Evolutionary conservation across 805 yeast genomes (phyloP).

Genomic region (Saccharomyces kudriavzevii): DNA sequence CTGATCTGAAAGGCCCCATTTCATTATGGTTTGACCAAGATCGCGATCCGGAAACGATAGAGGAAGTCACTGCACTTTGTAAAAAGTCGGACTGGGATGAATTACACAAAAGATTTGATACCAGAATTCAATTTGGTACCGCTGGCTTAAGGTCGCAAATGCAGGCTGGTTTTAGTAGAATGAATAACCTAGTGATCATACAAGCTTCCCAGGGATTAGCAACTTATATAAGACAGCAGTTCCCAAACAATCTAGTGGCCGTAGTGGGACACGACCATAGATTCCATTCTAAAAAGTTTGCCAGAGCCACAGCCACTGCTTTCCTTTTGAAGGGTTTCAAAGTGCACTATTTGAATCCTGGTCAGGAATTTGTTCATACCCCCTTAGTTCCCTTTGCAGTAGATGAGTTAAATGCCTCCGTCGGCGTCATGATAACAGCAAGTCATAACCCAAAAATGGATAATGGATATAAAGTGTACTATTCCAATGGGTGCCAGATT

Average conservation of each 20-base stretch:
- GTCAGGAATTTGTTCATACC: conserved; percentile 51
- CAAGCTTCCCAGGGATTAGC: conserved; percentile 87
- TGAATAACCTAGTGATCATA: conserved; percentile 81
- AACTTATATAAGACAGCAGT: conserved; percentile 34
- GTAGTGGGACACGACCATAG: conserved; percentile 93
- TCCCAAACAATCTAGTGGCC: conserved; percentile 26
- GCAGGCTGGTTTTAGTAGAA: conserved; percentile 84
- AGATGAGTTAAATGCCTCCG: conserved; percentile 51
- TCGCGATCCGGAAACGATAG: conserved; percentile 39
- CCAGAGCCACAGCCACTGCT: conserved; percentile 67
- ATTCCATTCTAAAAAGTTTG: conserved; percentile 69
- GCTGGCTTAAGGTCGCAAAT: conserved; percentile 84
- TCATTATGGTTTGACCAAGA: conserved; percentile 27
- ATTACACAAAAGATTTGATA: conserved; percentile 44
- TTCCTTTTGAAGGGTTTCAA: conserved; percentile 61
- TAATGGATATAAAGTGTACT: conserved; percentile 92
- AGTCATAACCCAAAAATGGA: conserved; percentile 80
- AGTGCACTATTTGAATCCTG: conserved; percentile 48
- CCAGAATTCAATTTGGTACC: conserved; percentile 80
- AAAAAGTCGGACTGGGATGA: conserved; percentile 32
- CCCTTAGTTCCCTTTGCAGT: conserved; percentile 90
- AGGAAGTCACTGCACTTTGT: conserved; percentile 45
- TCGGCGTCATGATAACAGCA: conserved; percentile 91
- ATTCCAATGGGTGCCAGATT: conserved; percentile 90
- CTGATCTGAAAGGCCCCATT: conserved; percentile 12